Conservation (phyloP, 805 yeast genomes). For the Candida easanensis region DNA sequence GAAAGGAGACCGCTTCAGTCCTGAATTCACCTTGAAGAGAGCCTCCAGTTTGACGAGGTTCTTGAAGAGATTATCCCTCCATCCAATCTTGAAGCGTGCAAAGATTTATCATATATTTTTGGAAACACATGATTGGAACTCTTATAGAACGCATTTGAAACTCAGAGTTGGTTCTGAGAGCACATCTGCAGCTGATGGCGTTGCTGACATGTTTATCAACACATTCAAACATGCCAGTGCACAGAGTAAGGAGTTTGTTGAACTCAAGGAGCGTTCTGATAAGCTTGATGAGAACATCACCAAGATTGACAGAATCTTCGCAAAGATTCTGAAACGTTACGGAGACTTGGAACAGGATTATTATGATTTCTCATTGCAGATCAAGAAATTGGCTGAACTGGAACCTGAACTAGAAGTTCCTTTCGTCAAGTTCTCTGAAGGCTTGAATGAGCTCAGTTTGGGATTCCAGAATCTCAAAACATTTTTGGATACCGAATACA, state of each 20-base stretch:
- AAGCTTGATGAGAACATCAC: conserved; percentile 80
- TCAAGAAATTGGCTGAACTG: conserved; percentile 60
- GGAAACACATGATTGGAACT: conserved; percentile 72
- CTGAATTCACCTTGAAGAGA: conserved; percentile 79
- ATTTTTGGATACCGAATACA: conserved; percentile 72
- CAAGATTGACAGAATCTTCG: conserved; percentile 75
- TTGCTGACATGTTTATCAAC: conserved; percentile 90
- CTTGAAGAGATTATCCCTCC: conserved; percentile 66
- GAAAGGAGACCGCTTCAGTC: conserved; percentile 88
- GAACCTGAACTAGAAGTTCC: conserved; percentile 40
- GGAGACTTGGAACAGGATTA: conserved; percentile 72
- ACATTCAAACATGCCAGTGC: conserved; percentile 77
- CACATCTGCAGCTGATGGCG: conserved; percentile 48
- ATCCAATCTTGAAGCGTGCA: conserved; percentile 68
- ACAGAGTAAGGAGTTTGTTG: conserved; percentile 75
- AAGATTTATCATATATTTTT: conserved; percentile 68
- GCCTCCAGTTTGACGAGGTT: conserved; percentile 79
- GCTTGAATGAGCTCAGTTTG: conserved; percentile 41
- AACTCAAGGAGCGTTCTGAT: conserved; percentile 77
- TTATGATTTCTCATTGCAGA: conserved; percentile 65
- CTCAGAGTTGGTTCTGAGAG: conserved; percentile 21
- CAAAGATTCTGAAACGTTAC: conserved; percentile 69
- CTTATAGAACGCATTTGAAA: conserved; percentile 58
- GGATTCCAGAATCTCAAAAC: conserved; percentile 43
- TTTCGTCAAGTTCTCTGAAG: conserved; percentile 45